Base-by-base conservation (phyloP, 2,329 filamentous ascomycete species). In the Helotiales sp. region DNA sequence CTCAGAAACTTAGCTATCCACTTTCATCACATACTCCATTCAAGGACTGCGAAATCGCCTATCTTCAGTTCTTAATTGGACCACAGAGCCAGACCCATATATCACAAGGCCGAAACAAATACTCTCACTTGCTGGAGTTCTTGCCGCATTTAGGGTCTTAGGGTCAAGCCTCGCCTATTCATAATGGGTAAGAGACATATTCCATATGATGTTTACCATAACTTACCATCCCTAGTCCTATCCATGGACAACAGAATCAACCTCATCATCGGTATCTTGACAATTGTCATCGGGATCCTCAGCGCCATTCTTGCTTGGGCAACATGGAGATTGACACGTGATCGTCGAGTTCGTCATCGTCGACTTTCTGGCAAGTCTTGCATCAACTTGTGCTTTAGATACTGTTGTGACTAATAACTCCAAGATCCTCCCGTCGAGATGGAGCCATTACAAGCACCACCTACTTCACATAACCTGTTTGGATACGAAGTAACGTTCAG, bases 201-300 rank as follows among this genome's bases (percentile, higher is more conserved):
- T n/a, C n/a, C n/a, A n/a, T n/a, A n/a, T n/a, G n/a, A n/a, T n/a
- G n/a, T n/a, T n/a, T n/a, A n/a, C n/a, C n/a, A n/a, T n/a, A n/a
- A n/a, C n/a, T 25, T 22, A 2, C 22, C 17, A 24, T 42, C 27
- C 15, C 52, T 55, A 9, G 17, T 12, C 29, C 42, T 61, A 6
- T 54, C 59, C 12, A 24, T 46, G 24, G 58, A 57, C 17, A 50
- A 30, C n/a, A 34, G 30, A 3, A 50, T 56, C 42, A 60, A 60
- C 27, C 17, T 61, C 44, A 58, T 61, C 29, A 27, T 61, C 30
- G 55, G 59, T 2, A 46, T 61, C 13, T 17, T 61, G 13, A 44
- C 55, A 7, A 34, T 55, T 24, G 27, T 55, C 2, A 52, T 52
- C 47, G 59, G 51, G 3, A 33, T 58, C 5, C 27, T 58, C 15